Conservation (phyloP, 2,329 filamentous ascomycete species). For the Colletotrichum lupini region DNA sequence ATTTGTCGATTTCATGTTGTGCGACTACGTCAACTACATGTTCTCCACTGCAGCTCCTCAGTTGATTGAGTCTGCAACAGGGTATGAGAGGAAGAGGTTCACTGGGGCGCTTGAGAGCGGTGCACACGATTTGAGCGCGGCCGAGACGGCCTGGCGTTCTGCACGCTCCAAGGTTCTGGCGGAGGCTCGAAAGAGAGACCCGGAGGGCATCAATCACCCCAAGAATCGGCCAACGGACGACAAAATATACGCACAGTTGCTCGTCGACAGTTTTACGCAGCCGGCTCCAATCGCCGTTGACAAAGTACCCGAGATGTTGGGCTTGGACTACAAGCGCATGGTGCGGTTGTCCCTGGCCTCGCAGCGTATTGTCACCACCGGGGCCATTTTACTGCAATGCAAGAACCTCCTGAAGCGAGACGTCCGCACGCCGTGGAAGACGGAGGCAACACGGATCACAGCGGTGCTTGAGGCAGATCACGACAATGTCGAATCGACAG, state of each 20-base stretch:
- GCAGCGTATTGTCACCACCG: constrained; percentile 75
- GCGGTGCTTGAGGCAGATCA: constrained; percentile 71
- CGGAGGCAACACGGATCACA: constrained; percentile 77
- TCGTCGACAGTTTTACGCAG: constrained; percentile 80
- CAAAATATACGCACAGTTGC: constrained; percentile 80
- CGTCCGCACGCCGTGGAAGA: constrained; percentile 81
- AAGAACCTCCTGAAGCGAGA: constrained; percentile 88
- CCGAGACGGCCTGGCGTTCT: constrained; percentile 73
- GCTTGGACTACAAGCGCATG: constrained; percentile 75
- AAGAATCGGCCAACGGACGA: constrained; percentile 72
- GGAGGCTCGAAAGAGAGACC: constrained; percentile 76
- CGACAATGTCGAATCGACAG: constrained; percentile 61
- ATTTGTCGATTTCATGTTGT: constrained; percentile 81
- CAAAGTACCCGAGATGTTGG: constrained; percentile 78
- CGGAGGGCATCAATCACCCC: constrained; percentile 72
- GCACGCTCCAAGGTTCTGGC: constrained; percentile 72
- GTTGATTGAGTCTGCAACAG: constrained; percentile 75
- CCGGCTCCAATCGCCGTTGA: constrained; percentile 64
- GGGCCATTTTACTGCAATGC: constrained; percentile 80
- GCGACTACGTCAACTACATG: constrained; percentile 86
- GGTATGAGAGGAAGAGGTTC: constrained; percentile 82
- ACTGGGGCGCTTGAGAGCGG: constrained; percentile 70
- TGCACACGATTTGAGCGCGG: constrained; percentile 64
- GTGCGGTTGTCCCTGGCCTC: constrained; percentile 50
- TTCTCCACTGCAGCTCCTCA: constrained; percentile 77